Evolutionary conservation across 345 rosid species (phyloP).

Genomic region (Erucastrum elatum): DNA sequence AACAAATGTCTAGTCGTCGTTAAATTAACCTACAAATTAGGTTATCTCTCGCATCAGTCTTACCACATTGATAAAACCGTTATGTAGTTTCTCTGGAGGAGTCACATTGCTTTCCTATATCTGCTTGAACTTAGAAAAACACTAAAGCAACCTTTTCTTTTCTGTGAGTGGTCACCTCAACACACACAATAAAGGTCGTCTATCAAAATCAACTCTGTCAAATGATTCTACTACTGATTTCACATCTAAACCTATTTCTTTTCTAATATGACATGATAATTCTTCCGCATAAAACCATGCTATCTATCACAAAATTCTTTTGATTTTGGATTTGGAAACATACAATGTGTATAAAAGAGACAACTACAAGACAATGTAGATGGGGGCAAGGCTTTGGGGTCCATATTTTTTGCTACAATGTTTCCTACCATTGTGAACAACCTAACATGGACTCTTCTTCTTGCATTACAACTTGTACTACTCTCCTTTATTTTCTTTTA

Average conservation of each 20-base stretch:
- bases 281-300: constrained; percentile 2
- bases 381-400: constrained; percentile 34
- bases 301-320: background rate
- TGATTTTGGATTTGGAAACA: too few relatives aligned
- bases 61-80: constrained; percentile 7
- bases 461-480: constrained; percentile 29
- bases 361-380: constrained; percentile 40
- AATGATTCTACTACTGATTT: background rate
- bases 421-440: constrained; percentile 46
- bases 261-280: background rate
- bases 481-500: constrained; percentile 29
- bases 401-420: constrained; percentile 40
- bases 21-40: constrained; percentile 19
- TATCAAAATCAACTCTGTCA: constrained; percentile 21
- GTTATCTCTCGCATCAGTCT: constrained; percentile 30
- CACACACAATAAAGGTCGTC: constrained; percentile 18
- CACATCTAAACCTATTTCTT: background rate
- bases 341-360: constrained; percentile 23
- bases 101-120: constrained; percentile 32
- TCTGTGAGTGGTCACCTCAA: constrained; percentile 32
- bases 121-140: constrained; percentile 15
- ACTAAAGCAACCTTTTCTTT: background rate
- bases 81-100: background rate
- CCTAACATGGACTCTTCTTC: constrained; percentile 38
- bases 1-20: constrained; percentile 19